A percentile compares a stretch with the other conserved stretches of the same genome.
phyloP scores from a whole-genome alignment of 768 basidiomycete species.

The Termitomyces sp. region DNA sequence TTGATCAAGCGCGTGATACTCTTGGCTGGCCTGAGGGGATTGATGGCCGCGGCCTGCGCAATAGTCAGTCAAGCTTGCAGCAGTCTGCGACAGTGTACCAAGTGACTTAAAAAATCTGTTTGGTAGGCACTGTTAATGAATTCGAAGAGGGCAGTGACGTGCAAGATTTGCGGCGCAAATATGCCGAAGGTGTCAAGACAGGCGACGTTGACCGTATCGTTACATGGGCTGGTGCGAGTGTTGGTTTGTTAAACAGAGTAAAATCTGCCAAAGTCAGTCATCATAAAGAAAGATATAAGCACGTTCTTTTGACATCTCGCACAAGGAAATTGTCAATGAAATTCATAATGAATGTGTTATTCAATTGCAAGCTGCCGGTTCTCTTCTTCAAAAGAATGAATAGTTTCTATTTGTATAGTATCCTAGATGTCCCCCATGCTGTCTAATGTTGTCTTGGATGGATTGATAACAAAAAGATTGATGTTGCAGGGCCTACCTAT shows the following conservation, averaged over 20 bases:
- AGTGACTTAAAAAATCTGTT: background rate
- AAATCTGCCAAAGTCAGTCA: constrained; percentile 32
- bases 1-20: constrained; percentile 52
- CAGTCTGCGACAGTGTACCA: background rate
- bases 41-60: constrained; percentile 57
- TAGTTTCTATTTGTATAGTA: background rate
- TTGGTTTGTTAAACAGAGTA: constrained; percentile 45
- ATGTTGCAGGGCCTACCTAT: background rate
- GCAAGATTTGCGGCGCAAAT: constrained; percentile 35
- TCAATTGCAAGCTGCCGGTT: constrained; percentile 23
- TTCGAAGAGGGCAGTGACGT: constrained; percentile 43
- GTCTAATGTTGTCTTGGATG: too few relatives aligned
- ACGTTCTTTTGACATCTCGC: background rate
- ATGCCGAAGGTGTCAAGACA: constrained; percentile 35
- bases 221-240: constrained; percentile 66
- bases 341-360: constrained; percentile 40
- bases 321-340: constrained; percentile 49
- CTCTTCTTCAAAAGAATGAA: constrained; percentile 9
- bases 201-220: constrained; percentile 47
- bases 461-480: background rate
- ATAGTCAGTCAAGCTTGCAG: constrained; percentile 26
- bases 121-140: constrained; percentile 48
- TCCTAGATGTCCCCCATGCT: background rate
- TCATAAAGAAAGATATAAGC: background rate
- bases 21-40: constrained; percentile 55